Base-by-base conservation (phyloP, 2,329 filamentous ascomycete species). In the Penicillium olsonii region DNA sequence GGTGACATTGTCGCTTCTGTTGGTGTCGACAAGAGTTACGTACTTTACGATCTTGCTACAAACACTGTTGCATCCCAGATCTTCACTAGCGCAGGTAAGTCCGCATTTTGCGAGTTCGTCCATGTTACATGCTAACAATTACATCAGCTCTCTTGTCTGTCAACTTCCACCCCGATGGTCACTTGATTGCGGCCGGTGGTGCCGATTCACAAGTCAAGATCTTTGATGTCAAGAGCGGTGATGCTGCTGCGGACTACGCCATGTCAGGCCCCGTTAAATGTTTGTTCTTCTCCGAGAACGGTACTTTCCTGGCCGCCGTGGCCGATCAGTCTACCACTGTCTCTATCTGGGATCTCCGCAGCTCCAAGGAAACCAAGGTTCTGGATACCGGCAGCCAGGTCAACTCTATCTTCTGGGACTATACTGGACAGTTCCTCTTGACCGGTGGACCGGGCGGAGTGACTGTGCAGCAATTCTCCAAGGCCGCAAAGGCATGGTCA, bases 131-230 rank as follows among this genome's bases (percentile, higher is more conserved):
- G 48, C 42, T 54, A 18, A 63, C 72, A 2, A 15, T 45, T 10
- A 45, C 22, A 19, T 33, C 66, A 88, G 89, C 85, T 53, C 77
- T 95, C 38, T 88, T 87, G 1, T 83, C 85, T 42, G 88, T 85
- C 56, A 83, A 87, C 27, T 97, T 99, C 80, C 94, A 99, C 68
- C 94, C 95, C 6, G 94, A 99, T 66, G 94, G 94, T n/a, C 90
- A 96, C 67, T 80, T 99, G 5, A 84, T 97, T 61, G 92, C 90
- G 33, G 88, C 87, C 2, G 94, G 92, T 55, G 88, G 87, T n/a
- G 76, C 76, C 9, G 80, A 87, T 41, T 90, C 90, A 37, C 84
- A 90, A 50, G 87, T 99, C 68, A 90, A 92, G 69, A 82, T 99
- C 45, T 97, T 88, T 73, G 88, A 96, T 71, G 87, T 91, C 59